Percentiles rank a stretch among this genome's conserved stretches.
These are phyloP conservation scores for Tricholoma furcatifolium DNA, from an alignment of 768 basidiomycete genomes.

Conservation along the genomic window DNA sequence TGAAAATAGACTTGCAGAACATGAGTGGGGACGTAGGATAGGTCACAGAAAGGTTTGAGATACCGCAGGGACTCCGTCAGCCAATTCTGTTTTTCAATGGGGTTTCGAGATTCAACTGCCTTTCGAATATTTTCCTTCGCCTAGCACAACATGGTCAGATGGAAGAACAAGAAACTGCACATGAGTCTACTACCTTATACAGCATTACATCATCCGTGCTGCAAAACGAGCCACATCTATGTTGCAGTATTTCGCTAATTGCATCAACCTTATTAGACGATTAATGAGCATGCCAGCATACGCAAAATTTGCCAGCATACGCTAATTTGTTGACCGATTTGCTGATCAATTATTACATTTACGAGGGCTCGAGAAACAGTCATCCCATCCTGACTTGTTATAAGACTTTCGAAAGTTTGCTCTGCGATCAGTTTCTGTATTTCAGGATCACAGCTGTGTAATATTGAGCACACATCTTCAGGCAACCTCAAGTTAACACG, in stretches of 20 bases:
- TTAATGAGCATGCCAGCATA: background rate
- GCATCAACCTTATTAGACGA: slow-evolving; percentile 75
- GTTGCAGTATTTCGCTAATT: slow-evolving; percentile 92
- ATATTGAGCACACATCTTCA: background rate
- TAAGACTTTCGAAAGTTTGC: slow-evolving; percentile 83
- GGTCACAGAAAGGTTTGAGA: slow-evolving; percentile 10
- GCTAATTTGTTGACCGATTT: slow-evolving; percentile 95
- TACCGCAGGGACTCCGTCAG: slow-evolving; percentile 87
- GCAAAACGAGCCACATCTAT: slow-evolving; percentile 95
- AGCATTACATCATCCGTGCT: slow-evolving; percentile 97
- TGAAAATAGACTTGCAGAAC: slow-evolving; percentile 65
- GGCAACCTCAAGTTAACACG: slow-evolving; percentile 26
- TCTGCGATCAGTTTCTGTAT: slow-evolving; percentile 66
- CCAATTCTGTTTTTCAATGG: slow-evolving; percentile 72
- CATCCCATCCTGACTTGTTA: slow-evolving; percentile 83
- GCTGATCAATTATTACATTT: slow-evolving; percentile 95
- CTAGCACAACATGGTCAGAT: slow-evolving; percentile 34
- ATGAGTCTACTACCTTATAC: slow-evolving; percentile 68
- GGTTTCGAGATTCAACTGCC: slow-evolving; percentile 78
- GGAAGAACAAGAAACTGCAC: background rate
- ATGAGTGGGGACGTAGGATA: slow-evolving; percentile 4
- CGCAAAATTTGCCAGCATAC: slow-evolving; percentile 43
- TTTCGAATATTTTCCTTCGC: slow-evolving; percentile 93
- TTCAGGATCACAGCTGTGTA: slow-evolving; percentile 64
- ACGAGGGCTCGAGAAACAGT: slow-evolving; percentile 88